A percentile compares a stretch with the other conserved stretches of the same genome.
phyloP scores from a whole-genome alignment of 768 basidiomycete species.

The Phanerochaete carnosa region DNA sequence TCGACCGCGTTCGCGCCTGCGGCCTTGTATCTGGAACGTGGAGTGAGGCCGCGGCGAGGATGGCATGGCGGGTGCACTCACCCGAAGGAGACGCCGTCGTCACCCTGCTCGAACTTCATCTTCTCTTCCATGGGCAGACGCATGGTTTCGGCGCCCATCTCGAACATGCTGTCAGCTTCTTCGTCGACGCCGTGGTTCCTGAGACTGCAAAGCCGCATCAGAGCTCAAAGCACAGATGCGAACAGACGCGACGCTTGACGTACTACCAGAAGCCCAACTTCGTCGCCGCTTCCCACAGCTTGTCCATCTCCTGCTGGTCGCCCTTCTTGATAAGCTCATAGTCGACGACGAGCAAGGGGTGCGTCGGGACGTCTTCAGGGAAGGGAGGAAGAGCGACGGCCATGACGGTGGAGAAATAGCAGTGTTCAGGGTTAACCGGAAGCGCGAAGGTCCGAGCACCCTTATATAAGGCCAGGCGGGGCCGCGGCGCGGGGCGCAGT shows the following conservation, averaged over 20 bases:
- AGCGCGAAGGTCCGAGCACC: background rate
- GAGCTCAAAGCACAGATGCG: background rate
- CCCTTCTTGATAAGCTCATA: constrained; percentile 33
- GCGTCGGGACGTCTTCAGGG: constrained; percentile 40
- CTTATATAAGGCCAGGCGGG: no score
- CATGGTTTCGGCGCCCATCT: constrained; percentile 40
- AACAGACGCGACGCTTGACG: constrained; percentile 23
- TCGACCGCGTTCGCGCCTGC: constrained; percentile 32
- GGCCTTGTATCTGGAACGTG: constrained; percentile 23
- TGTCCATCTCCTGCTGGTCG: constrained; percentile 36
- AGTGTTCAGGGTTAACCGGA: background rate
- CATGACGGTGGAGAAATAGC: background rate
- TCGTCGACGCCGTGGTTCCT: constrained; percentile 41
- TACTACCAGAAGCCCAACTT: constrained; percentile 54
- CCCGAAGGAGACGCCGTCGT: constrained; percentile 38
- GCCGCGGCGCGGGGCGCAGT: no score
- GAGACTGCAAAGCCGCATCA: constrained; percentile 24
- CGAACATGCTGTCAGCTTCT: constrained; percentile 37
- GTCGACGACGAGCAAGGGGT: constrained; percentile 46
- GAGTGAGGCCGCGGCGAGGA: no score
- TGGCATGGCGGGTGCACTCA: constrained; percentile 6
- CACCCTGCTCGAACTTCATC: constrained; percentile 42
- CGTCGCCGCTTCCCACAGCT: constrained; percentile 45
- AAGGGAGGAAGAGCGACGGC: constrained; percentile 26
- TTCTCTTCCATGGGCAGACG: constrained; percentile 39